Evolutionary conservation across 2,329 filamentous ascomycete species (phyloP).

Genomic region (Tolypocladium ophioglossoides): DNA sequence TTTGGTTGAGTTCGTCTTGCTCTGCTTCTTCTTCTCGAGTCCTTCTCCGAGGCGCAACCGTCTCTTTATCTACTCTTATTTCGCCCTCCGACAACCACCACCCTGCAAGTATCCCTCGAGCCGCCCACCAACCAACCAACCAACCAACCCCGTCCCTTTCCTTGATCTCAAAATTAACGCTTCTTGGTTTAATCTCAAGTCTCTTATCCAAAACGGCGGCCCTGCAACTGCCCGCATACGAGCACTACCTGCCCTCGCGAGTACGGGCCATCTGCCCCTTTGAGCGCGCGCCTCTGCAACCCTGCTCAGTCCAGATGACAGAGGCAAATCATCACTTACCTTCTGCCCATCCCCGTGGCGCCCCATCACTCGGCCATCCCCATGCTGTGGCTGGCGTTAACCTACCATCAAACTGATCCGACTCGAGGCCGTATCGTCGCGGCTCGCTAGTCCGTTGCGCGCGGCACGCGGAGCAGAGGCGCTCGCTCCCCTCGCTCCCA

Average conservation of each 20-base stretch:
- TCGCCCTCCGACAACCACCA: not conserved
- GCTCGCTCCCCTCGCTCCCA: too few species aligned
- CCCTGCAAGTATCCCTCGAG: too few species aligned
- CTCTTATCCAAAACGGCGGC: not conserved
- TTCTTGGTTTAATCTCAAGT: not conserved
- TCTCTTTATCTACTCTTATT: not conserved
- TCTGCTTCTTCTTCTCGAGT: not conserved
- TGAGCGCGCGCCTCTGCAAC: constrained; percentile 1
- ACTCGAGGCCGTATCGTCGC: not conserved
- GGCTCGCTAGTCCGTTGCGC: constrained; percentile 4
- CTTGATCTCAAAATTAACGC: not conserved
- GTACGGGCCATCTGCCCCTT: not conserved
- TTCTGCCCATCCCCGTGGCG: not conserved
- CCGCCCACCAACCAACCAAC: too few species aligned
- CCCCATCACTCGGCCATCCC: not conserved
- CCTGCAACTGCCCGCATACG: not conserved
- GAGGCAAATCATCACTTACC: not conserved
- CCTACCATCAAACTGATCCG: not conserved
- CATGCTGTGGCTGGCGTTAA: constrained; percentile 1
- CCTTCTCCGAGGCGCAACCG: not conserved
- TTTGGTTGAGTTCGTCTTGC: not conserved
- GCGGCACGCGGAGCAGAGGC: constrained; percentile 11
- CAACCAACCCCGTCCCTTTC: not conserved
- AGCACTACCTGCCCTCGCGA: too few species aligned
- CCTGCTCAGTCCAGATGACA: not conserved